phyloP scores from a whole-genome alignment of 495 filamentous ascomycete species.

The Astrocystis sublimbata region DNA sequence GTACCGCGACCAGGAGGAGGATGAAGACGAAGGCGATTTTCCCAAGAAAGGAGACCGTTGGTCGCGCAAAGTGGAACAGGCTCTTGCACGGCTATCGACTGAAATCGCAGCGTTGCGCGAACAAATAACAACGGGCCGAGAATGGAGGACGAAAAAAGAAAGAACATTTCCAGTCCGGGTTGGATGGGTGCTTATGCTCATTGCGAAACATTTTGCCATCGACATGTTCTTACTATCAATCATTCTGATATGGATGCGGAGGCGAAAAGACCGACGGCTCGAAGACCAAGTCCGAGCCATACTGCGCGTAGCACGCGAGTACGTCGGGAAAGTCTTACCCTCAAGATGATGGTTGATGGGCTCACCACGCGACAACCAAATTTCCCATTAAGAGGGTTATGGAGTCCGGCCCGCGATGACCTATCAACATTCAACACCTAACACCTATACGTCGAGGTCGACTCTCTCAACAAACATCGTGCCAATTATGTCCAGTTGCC shows the following conservation, averaged over 20 bases:
- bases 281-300: conserved; percentile 73
- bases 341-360: conserved; percentile 43
- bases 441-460: neutral
- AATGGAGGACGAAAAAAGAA: conserved; percentile 55
- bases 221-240: conserved; percentile 70
- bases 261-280: conserved; percentile 71
- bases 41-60: conserved; percentile 59
- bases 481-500: neutral
- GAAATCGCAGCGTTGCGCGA: conserved; percentile 94
- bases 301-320: conserved; percentile 60
- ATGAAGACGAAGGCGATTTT: conserved; percentile 51
- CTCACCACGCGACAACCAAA: neutral
- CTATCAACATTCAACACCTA: neutral
- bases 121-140: conserved; percentile 72
- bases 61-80: conserved; percentile 81
- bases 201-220: conserved; percentile 70
- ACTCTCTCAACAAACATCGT: neutral
- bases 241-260: conserved; percentile 76
- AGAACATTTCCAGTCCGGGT: conserved; percentile 67
- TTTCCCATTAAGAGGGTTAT: neutral
- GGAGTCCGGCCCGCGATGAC: neutral
- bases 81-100: conserved; percentile 84
- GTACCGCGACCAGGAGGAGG: conserved; percentile 38
- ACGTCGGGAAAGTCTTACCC: conserved; percentile 56
- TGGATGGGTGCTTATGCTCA: conserved; percentile 67